Percentiles rank a stretch among this genome's conserved stretches.
phyloP scores from a whole-genome alignment of 495 filamentous ascomycete genomes.

The Darksidea phi region DNA sequence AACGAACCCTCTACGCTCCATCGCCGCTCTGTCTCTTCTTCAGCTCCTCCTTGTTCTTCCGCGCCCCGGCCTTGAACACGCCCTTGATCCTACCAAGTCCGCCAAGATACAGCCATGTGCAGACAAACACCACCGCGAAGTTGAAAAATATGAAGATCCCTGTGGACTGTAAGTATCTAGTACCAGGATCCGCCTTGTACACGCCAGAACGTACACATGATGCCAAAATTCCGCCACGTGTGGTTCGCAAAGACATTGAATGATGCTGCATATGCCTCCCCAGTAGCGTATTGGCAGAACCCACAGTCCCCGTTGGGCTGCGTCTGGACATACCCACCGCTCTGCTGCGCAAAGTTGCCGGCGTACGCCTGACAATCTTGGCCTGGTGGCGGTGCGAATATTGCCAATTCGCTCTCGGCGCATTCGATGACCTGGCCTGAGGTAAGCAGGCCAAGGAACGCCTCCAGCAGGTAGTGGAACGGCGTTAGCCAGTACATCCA shows the following conservation, averaged over 20 bases:
- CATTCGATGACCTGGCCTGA: conserved; percentile 51
- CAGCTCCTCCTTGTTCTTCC: conserved; percentile 25
- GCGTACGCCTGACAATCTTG: conserved; percentile 53
- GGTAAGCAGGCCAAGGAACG: conserved; percentile 50
- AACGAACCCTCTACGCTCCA: conserved; percentile 8
- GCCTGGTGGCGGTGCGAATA: conserved; percentile 53
- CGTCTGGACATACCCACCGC: conserved; percentile 43
- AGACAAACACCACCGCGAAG: conserved; percentile 35
- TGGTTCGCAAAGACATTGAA: conserved; percentile 40
- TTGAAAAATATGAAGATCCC: conserved; percentile 37
- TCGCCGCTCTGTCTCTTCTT: conserved; percentile 19
- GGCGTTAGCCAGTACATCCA: conserved; percentile 59
- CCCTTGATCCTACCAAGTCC: conserved; percentile 29
- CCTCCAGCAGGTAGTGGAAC: conserved; percentile 59
- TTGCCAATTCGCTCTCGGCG: conserved; percentile 49
- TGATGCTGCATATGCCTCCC: conserved; percentile 41
- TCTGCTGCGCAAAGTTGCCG: conserved; percentile 35
- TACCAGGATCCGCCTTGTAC: background rate
- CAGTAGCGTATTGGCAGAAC: conserved; percentile 43
- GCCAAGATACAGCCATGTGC: conserved; percentile 35
- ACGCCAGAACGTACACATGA: conserved; percentile 31
- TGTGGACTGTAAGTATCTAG: conserved; percentile 8
- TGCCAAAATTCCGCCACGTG: conserved; percentile 44
- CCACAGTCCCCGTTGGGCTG: conserved; percentile 40
- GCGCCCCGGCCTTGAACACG: conserved; percentile 16